Base-by-base conservation (phyloP, 2,329 filamentous ascomycete species). In the Microthyrium microscopicum region DNA sequence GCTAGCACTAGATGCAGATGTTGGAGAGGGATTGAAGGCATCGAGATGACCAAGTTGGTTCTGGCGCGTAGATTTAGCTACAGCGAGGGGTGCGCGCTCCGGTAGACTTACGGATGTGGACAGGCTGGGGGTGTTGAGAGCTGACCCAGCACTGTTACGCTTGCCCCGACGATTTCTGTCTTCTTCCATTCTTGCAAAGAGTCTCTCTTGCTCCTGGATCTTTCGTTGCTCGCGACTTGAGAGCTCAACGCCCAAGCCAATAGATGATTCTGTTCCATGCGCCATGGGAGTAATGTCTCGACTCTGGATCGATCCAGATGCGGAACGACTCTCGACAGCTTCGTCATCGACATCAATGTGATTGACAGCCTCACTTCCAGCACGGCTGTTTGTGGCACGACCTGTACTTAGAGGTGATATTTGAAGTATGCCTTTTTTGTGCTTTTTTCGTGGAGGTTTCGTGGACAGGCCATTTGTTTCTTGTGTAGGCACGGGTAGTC, bases 221-320 rank as follows among this genome's bases (percentile, higher is more conserved):
- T 76, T 76, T 38, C 70, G 66, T 44, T 64, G 64, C 42, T 76
- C 71, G 4, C 71, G 62, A 39, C 68, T 70, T 2, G 71, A 74
- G 40, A 74, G 56, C 40, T 70, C 70, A 2, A 59, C 49, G 8
- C 59, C 54, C 32, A 55, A 39, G 4, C 50, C 43, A 19, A 53
- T 51, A 29, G 51, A 8, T 12, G 20, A 20, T 13, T 11, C 53
- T 7, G 58, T 62, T 36, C 61, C 62, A 19, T 57, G 51, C 5
- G 58, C 62, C 31, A 64, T 66, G 2, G 71, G 71, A 5, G 70
- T 75, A 29, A 71, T 62, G 45, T 75, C 71, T 26, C 70, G 67
- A 49, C 71, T 75, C 31, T 55, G 62, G 3, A 64, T 63, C 16
- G 70, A 73, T 11, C 63, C 67, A 16, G 66, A 68, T 0, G 61